phyloP scores from a whole-genome alignment of 495 filamentous ascomycete species.

The Usnea hakonensis region DNA sequence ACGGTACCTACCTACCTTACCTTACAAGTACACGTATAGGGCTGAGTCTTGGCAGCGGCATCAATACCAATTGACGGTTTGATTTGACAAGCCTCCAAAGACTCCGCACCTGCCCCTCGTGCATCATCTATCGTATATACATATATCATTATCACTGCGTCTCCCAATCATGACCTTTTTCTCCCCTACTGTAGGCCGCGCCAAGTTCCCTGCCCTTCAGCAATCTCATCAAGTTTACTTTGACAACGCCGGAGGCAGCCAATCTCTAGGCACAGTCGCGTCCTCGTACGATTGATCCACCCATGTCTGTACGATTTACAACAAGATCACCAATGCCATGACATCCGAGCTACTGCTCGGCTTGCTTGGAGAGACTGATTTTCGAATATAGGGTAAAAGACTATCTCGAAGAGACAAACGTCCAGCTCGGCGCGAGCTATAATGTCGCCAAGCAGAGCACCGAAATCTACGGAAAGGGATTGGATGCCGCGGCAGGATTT shows the following conservation, averaged over 20 bases:
- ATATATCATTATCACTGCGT: too few relatives aligned
- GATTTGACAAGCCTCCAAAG: background rate
- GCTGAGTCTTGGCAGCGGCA: too few relatives aligned
- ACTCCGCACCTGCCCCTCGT: background rate
- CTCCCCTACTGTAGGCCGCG: slow-evolving; percentile 46
- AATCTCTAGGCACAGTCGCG: slow-evolving; percentile 55
- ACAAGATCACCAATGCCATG: slow-evolving; percentile 1
- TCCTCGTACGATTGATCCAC: slow-evolving; percentile 46
- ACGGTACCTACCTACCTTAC: too few relatives aligned
- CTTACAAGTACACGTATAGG: too few relatives aligned
- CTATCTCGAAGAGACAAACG: slow-evolving; percentile 60
- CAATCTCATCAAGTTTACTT: slow-evolving; percentile 57
- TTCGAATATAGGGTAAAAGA: slow-evolving; percentile 36
- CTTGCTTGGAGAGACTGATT: background rate
- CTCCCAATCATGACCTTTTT: slow-evolving; percentile 28
- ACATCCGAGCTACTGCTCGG: slow-evolving; percentile 1
- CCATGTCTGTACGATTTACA: background rate
- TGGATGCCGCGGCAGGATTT: slow-evolving; percentile 55
- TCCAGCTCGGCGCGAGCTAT: slow-evolving; percentile 66
- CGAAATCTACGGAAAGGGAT: slow-evolving; percentile 45
- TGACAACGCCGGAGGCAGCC: slow-evolving; percentile 70
- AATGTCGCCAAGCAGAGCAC: slow-evolving; percentile 46
- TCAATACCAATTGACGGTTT: too few relatives aligned
- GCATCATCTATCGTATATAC: too few relatives aligned
- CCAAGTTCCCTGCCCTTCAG: slow-evolving; percentile 57